phyloP scores from a whole-genome alignment of 2,329 filamentous ascomycete genomes.

The Endoconidiophora polonica region DNA sequence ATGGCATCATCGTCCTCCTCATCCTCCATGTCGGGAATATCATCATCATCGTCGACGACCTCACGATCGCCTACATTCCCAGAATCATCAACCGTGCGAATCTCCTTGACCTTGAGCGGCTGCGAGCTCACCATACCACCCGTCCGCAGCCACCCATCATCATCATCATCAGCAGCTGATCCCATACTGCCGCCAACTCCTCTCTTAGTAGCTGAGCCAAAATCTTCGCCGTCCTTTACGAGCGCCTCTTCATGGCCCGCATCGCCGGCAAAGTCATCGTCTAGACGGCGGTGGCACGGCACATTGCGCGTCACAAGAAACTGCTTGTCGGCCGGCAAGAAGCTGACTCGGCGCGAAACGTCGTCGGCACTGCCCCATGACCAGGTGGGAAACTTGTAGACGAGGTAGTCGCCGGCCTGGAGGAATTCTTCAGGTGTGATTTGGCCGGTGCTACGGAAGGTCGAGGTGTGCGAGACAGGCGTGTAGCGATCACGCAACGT shows the following conservation, averaged over 20 bases:
- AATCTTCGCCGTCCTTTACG: conserved; percentile 61
- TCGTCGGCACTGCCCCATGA: conserved; percentile 82
- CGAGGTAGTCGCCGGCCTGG: conserved; percentile 87
- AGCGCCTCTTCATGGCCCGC: conserved; percentile 74
- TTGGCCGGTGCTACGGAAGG: conserved; percentile 83
- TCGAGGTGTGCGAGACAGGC: conserved; percentile 76
- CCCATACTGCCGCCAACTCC: conserved; percentile 22
- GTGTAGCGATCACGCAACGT: conserved; percentile 83
- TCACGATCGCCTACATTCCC: conserved; percentile 67
- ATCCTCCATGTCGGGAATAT: conserved; percentile 97
- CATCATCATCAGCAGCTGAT: conserved; percentile 35
- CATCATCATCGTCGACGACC: conserved; percentile 59
- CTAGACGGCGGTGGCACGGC: conserved; percentile 77
- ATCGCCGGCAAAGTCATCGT: conserved; percentile 84
- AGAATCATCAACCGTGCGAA: conserved; percentile 75
- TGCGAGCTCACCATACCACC: conserved; percentile 62
- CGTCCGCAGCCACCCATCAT: conserved; percentile 84
- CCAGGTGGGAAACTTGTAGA: conserved; percentile 99
- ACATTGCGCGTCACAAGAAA: conserved; percentile 90
- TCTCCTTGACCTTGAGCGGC: conserved; percentile 61
- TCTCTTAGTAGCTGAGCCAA: conserved; percentile 18
- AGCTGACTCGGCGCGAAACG: conserved; percentile 58
- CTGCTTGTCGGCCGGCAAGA: conserved; percentile 82
- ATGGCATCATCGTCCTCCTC: conserved; percentile 96
- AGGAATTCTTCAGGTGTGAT: conserved; percentile 97